These are phyloP conservation scores for Fusarium setosum DNA, from an alignment of 2,329 filamentous ascomycete species.

Conservation along the genomic window DNA sequence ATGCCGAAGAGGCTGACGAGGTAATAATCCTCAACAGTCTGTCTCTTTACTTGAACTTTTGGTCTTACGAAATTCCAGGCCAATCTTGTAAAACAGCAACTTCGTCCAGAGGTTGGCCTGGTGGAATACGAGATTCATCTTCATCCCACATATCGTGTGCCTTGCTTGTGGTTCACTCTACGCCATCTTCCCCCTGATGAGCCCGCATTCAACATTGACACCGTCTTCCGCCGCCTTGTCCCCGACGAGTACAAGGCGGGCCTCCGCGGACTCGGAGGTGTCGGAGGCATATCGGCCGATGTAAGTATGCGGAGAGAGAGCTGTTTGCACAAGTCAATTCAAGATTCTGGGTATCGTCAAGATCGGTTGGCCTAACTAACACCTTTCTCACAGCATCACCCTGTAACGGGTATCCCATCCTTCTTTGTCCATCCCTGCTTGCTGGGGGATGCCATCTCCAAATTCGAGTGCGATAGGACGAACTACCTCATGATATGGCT, in stretches of 20 bases:
- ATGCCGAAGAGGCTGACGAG: conserved; percentile 63
- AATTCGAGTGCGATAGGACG: conserved; percentile 69
- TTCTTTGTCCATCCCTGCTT: conserved; percentile 96
- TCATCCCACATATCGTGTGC: conserved; percentile 79
- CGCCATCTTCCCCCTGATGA: conserved; percentile 67
- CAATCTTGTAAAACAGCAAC: conserved; percentile 48
- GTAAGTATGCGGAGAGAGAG: conserved; percentile 63
- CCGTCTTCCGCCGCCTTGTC: conserved; percentile 77
- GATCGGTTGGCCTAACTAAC: conserved; percentile 54
- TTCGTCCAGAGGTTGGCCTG: conserved; percentile 52
- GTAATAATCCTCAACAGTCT: conserved; percentile 49
- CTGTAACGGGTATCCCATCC: conserved; percentile 78
- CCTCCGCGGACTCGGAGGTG: conserved; percentile 70
- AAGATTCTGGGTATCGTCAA: conserved; percentile 44
- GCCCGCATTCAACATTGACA: conserved; percentile 71
- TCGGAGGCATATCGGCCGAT: conserved; percentile 81
- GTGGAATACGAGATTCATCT: conserved; percentile 80
- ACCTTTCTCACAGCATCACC: conserved; percentile 75
- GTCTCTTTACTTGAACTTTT: conserved; percentile 7
- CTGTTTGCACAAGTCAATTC: conserved; percentile 46
- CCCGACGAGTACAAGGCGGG: conserved; percentile 71
- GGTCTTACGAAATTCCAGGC: conserved; percentile 51
- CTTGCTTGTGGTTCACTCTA: conserved; percentile 81
- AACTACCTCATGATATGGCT: conserved; percentile 90
- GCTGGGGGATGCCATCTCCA: conserved; percentile 82